Base-by-base conservation (phyloP, 2,329 filamentous ascomycete species). In the Diaporthe sp. region DNA sequence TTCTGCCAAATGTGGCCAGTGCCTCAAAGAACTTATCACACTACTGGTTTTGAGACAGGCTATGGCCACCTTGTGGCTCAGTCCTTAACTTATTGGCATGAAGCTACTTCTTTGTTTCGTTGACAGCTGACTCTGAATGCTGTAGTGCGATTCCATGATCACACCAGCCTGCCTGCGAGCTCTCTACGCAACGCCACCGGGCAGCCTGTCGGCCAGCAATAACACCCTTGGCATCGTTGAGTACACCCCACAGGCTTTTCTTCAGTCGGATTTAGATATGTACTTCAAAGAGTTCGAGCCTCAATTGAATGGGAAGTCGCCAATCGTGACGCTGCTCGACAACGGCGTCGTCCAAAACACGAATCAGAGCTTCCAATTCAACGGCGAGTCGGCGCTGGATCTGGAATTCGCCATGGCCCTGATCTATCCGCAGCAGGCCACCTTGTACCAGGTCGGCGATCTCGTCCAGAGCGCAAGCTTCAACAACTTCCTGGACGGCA, bases 101-200 rank as follows among this genome's bases (percentile, higher is more conserved):
- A n/a, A n/a, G n/a, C n/a, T n/a, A n/a, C n/a, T n/a, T n/a, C n/a
- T n/a, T n/a, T n/a, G n/a, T n/a, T n/a, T n/a, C n/a, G n/a, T n/a
- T n/a, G n/a, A n/a, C n/a, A n/a, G n/a, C n/a, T n/a, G n/a, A n/a
- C n/a, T n/a, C n/a, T n/a, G n/a, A n/a, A n/a, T n/a, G n/a, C n/a
- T n/a, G n/a, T n/a, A n/a, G n/a, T 92, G 91, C 78, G 86, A 89
- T 77, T 80, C 81, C 19, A 86, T 87, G 78, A 90, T 92, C 76
- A 91, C 89, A 0, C 88, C 89, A 0, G 85, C 85, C 55, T 92
- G 90, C 77, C 84, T 91, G 68, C 84, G 85, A 56, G 85, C 87
- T 7, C 81, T 89, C 27, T 89, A 87, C 77, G 78, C 82, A 4
- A 84, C 86, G 66, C 84, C 88, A 22, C 77, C 82, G 19, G 84